Evolutionary conservation across 805 yeast species (phyloP).

Genomic region (Monosporozyma aerobia): DNA sequence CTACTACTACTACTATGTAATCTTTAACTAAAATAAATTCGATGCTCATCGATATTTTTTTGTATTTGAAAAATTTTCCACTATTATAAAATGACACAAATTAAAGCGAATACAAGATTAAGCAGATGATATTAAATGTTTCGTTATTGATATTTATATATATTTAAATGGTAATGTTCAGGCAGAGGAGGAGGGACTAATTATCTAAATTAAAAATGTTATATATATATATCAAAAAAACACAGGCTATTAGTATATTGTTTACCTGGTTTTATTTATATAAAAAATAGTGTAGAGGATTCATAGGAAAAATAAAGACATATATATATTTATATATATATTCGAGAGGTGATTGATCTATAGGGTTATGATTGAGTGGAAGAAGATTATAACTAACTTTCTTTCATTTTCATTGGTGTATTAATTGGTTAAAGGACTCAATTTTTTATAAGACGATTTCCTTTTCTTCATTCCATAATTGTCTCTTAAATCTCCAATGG

Average conservation of each 20-base stretch:
- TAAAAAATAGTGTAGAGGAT: neutral
- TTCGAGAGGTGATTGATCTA: neutral
- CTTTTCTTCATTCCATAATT: conserved; percentile 48
- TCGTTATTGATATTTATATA: neutral
- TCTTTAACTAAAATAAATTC: neutral
- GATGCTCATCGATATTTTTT: conserved; percentile 5
- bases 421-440: too few species aligned
- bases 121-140: too few species aligned
- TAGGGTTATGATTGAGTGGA: neutral
- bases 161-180: neutral
- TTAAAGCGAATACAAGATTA: neutral
- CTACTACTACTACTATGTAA: too few species aligned
- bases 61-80: neutral
- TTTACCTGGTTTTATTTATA: neutral
- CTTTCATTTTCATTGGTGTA: neutral
- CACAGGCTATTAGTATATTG: neutral
- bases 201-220: neutral
- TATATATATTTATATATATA: too few species aligned
- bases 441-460: conserved; percentile 39
- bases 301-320: neutral
- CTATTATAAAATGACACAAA: neutral
- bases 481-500: conserved; percentile 67
- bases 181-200: neutral
- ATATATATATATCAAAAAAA: neutral
- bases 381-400: neutral